Evolutionary conservation across 139 green algal genomes (phyloP).

Genomic region (Chlorella sorokiniana): DNA sequence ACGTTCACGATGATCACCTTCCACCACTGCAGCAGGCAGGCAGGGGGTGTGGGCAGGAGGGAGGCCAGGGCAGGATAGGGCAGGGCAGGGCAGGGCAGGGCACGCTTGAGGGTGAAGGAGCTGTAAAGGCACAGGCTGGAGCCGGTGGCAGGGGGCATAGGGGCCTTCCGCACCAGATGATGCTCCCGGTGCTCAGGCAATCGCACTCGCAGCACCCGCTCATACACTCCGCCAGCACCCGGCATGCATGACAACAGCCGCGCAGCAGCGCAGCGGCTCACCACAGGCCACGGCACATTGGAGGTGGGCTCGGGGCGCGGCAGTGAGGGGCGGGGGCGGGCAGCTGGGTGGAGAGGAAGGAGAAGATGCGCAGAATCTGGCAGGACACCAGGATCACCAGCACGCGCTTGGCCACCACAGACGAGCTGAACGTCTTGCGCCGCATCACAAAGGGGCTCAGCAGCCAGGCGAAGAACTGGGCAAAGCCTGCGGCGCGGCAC

Average conservation of each 20-base stretch:
- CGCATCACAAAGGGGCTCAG: constrained; percentile 81
- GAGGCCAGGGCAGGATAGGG: not conserved
- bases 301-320: constrained; percentile 59
- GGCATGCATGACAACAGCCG: too few relatives aligned
- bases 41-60: not conserved
- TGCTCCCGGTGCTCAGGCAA: too few relatives aligned
- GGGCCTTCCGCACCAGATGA: too few relatives aligned
- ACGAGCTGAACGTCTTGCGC: constrained; percentile 86
- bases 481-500: constrained; percentile 48
- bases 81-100: not conserved
- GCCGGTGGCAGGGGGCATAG: too few relatives aligned
- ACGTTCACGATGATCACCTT: constrained; percentile 76
- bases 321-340: constrained; percentile 89
- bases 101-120: not conserved
- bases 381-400: constrained; percentile 82
- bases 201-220: too few relatives aligned
- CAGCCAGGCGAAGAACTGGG: constrained; percentile 77
- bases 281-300: constrained; percentile 53
- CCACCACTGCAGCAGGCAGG: constrained; percentile 38
- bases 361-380: constrained; percentile 83
- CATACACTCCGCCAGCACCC: too few relatives aligned
- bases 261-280: not conserved
- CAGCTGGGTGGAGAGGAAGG: constrained; percentile 84
- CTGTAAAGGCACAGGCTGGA: too few relatives aligned
- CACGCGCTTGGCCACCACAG: constrained; percentile 72